Evolutionary conservation across 306 rosid species (phyloP), one percentile per base, ranked within the genome.

Genomic region (Trifolium fragiferum): DNA sequence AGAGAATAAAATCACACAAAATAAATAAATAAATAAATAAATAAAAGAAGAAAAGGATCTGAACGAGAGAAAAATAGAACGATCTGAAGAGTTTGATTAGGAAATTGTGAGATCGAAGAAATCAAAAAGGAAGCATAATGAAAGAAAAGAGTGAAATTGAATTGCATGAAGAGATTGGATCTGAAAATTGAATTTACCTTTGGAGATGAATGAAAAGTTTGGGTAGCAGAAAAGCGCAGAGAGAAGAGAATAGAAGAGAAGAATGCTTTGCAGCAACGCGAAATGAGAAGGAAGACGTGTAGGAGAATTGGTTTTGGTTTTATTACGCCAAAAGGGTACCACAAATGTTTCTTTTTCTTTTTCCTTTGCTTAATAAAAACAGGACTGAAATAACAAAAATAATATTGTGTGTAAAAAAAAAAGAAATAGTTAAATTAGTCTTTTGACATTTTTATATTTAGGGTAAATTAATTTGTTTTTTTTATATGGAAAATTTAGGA

Each of bases 221-320:
- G 74, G 32, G 77, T 10, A 70, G 8, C 53, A 32, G 75, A 70
- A 69, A 69, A 65, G 2, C 23, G 71, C 77, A 79, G 67, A 47
- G 74, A 60, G 57, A 49, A 50, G 68, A 54, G 23, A 35, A 37
- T 10, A 35, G 40, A 35, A 7, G 12, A 44, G 50, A 73, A 21
- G 14, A 32, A 70, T 72, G 89, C 89, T 87, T 79, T n/a, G 77
- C 55, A 79, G 27, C 57, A 81, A 82, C 86, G 88, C 86, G 81
- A 15, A 68, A 82, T 77, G 80, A 54, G 62, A 41, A 44, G 16
- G 43, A 75, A 41, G 40, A 16, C 12, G 76, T 50, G 73, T 74
- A 79, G 63, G 23, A 62, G 76, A 68, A 53, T 63, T 61, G 72
- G 53, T 47, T 69, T 63, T 61, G 72, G 53, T 47, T 69, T 75